These are phyloP conservation scores for Zalaria obscura DNA, from an alignment of 2,329 filamentous ascomycete genomes.

Conservation along the genomic window DNA sequence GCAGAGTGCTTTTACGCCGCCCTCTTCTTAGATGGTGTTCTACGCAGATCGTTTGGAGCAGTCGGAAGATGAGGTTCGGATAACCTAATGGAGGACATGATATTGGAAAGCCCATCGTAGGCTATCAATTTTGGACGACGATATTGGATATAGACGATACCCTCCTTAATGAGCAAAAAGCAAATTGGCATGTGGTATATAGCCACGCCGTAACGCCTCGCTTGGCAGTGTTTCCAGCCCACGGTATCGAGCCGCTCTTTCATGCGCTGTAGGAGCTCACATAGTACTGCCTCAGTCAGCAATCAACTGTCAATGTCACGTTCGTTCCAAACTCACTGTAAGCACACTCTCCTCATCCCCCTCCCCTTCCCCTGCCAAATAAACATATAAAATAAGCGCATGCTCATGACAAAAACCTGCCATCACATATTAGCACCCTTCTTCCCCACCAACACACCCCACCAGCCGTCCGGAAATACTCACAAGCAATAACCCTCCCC, in stretches of 20 bases:
- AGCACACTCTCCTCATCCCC: constrained; percentile 58
- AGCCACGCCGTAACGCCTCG: too few species aligned
- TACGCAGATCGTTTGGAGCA: background rate
- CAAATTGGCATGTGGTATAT: too few species aligned
- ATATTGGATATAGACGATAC: too few species aligned
- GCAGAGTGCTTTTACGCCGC: constrained; percentile 21
- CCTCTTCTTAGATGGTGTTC: background rate
- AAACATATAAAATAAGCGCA: constrained; percentile 72
- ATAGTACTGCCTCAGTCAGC: constrained; percentile 33
- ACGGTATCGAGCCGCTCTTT: background rate
- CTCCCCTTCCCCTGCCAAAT: constrained; percentile 58
- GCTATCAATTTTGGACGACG: too few species aligned
- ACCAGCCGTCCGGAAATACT: constrained; percentile 14
- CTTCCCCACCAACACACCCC: too few species aligned
- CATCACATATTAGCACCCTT: too few species aligned
- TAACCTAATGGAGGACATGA: too few species aligned
- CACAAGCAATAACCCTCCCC: constrained; percentile 82
- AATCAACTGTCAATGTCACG: constrained; percentile 8
- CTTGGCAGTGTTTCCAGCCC: too few species aligned
- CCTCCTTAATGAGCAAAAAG: too few species aligned
- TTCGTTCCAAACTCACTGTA: constrained; percentile 41
- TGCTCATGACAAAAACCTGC: constrained; percentile 60
- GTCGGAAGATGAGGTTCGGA: too few species aligned
- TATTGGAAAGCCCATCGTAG: too few species aligned
- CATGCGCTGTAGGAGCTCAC: constrained; percentile 40